Evolutionary conservation across 2,329 filamentous ascomycete genomes (phyloP), one percentile per base, ranked within the genome.

Genomic region (Corinectria fuckeliana): DNA sequence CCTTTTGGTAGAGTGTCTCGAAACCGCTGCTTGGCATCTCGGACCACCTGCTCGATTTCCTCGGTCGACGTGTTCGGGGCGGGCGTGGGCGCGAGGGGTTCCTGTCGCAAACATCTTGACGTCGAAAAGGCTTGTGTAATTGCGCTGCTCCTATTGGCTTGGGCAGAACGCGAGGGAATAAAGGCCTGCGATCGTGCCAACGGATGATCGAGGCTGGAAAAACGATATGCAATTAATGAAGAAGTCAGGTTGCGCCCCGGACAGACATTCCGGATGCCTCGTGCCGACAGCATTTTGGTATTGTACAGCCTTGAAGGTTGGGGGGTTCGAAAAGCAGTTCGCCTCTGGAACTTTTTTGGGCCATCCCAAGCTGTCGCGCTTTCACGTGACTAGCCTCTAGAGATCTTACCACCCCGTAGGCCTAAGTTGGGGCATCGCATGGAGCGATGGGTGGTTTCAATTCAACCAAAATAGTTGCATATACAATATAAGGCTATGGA

Each of bases 1-100:
- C 84, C 88, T 28, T 87, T 85, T 0, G 93, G 93, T 21, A 97
- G 76, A 0, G 84, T 88, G 69, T 95, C 88, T 61, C 92, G 89
- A 74, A 92, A 96, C 8, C 86, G 82, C 63, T 91, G 88, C 68
- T 90, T 87, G 32, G 91, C 89, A 66, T 87, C 82, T 56, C 90
- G 86, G 28, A 92, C 92, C 7, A 89, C 78, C 10, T 80, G 79
- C 71, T 92, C 90, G 55, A 86, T 79, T 5, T 84, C 79, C 10
- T 72, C 64, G 3, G 61, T 21, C 4, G 65, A 63, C 23, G 49
- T 18, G 38, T 38, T 61, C 18, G 55, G 48, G 26, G 47, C 44
- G 16, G 61, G 28, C 10, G 55, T 32, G 5, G 50, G 10, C 4
- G 58, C 21, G 25, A 59, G 26, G 7, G 48, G 48, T 14, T 69